Evolutionary conservation across 2,329 filamentous ascomycete genomes (phyloP).

Genomic region (Fusarium bulbicola): DNA sequence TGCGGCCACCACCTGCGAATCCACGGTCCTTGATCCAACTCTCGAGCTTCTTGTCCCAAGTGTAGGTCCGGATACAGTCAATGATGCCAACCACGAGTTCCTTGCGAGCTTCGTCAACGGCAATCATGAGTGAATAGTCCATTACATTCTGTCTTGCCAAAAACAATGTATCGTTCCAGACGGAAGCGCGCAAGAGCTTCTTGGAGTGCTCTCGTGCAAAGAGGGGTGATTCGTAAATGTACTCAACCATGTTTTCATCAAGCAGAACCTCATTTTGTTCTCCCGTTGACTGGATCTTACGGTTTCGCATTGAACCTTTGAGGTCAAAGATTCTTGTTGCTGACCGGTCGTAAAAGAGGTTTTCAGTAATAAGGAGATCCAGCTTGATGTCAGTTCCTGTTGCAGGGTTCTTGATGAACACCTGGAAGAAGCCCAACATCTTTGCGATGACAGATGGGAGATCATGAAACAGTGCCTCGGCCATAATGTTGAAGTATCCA

Average conservation of each 20-base stretch:
- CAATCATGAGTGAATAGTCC: slow-evolving; percentile 99
- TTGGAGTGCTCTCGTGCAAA: slow-evolving; percentile 97
- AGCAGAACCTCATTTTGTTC: slow-evolving; percentile 96
- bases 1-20: slow-evolving; percentile 77
- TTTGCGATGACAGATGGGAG: slow-evolving; percentile 97
- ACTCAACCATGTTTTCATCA: slow-evolving; percentile 99
- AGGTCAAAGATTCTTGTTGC: slow-evolving; percentile 93
- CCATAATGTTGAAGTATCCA: slow-evolving; percentile 97
- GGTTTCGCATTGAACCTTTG: slow-evolving; percentile 98
- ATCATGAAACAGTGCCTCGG: slow-evolving; percentile 93
- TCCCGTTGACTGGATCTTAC: slow-evolving; percentile 94
- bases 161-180: slow-evolving; percentile 98
- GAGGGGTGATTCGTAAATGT: slow-evolving; percentile 95
- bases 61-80: slow-evolving; percentile 97
- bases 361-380: slow-evolving; percentile 95
- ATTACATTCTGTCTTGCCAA: slow-evolving; percentile 95
- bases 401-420: slow-evolving; percentile 93
- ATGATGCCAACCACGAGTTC: slow-evolving; percentile 98
- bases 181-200: slow-evolving; percentile 87
- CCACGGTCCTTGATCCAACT: slow-evolving; percentile 99
- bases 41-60: slow-evolving; percentile 99
- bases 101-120: slow-evolving; percentile 87
- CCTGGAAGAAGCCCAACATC: slow-evolving; percentile 98
- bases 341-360: slow-evolving; percentile 93
- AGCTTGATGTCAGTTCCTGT: slow-evolving; percentile 95